Base-by-base conservation (phyloP, 108 stramenopile species). In the Cyclotella choctawhatcheeana region DNA sequence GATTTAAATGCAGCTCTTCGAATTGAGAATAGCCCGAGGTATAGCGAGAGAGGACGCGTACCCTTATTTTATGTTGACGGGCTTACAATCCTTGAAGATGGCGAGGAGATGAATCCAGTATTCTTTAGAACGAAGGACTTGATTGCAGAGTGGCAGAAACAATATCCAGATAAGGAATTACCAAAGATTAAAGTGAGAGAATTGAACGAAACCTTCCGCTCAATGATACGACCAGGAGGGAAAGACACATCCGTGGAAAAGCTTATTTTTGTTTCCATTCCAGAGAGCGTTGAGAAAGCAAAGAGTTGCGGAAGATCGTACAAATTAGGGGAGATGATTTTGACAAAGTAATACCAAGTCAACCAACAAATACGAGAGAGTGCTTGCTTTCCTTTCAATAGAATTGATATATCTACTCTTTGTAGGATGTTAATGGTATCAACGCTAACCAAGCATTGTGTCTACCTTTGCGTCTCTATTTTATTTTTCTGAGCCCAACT, bases 51-150 rank as follows among this genome's bases (percentile, higher is more conserved):
- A 77, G 90, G 59, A 82, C 88, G 78, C 29, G 90, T 88, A 0
- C 93, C 93, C 13, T 52, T 93, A 8, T 93, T 93, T 71, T 93
- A 89, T 60, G 71, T 88, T 17, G 85, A 86, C 52, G 88, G 86
- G 40, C 82, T 91, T 40, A 78, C 71, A 12, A 65, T 84, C 7
- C 51, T 68, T 18, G 69, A 78, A 24, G 40, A 31, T 17, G 43
- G 43, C 33, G 62, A 13, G 27, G 56, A n/a, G n/a, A 45, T 61
- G 0, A 61, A 63, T n/a, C 93, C 90, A 2, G 69, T 89, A 1
- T 93, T 84, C 56, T 93, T 93, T 66, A 66, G 77, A 52, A 84
- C 86, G 34, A 69, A 76, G 10, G 82, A 90, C 51, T 78, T 93
- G 13, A 61, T 78, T 27, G 64, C 73, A 14, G 88, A 87, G 67